These are phyloP conservation scores for Rhizomucor miehei DNA, from an alignment of 371 early-diverging fungal species.

Conservation along the genomic window DNA sequence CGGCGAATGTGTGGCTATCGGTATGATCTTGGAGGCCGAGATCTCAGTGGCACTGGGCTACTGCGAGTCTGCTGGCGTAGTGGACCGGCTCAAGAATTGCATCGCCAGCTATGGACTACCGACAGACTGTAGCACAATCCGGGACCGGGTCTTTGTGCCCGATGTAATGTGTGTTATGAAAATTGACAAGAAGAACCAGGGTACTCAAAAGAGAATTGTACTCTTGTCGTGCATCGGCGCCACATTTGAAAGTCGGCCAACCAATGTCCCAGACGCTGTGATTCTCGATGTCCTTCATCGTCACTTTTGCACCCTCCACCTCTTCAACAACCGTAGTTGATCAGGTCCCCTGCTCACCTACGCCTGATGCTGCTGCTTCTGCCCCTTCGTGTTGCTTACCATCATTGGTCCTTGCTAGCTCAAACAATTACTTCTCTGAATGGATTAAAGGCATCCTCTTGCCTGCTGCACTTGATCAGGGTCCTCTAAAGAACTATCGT, in stretches of 20 bases:
- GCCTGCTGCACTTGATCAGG: not conserved
- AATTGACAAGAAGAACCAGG: constrained; percentile 92
- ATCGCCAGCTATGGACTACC: constrained; percentile 81
- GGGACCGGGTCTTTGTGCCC: constrained; percentile 50
- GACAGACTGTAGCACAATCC: constrained; percentile 52
- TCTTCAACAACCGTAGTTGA: too few relatives aligned
- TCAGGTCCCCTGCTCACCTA: too few relatives aligned
- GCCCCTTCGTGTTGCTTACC: not conserved
- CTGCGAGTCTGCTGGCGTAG: constrained; percentile 59
- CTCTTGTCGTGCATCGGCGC: constrained; percentile 75
- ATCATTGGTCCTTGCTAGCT: not conserved
- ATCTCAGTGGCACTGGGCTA: constrained; percentile 77
- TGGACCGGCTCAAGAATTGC: constrained; percentile 79
- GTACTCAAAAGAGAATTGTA: constrained; percentile 81
- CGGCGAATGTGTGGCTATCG: constrained; percentile 94
- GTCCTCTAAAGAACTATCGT: not conserved
- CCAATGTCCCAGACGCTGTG: constrained; percentile 44
- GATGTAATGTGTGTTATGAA: constrained; percentile 80
- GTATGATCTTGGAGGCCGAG: constrained; percentile 90
- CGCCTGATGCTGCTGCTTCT: not conserved
- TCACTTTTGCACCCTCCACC: not conserved
- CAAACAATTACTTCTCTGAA: not conserved
- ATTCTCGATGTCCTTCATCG: constrained; percentile 6
- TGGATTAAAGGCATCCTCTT: not conserved
- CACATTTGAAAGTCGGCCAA: constrained; percentile 72